These are phyloP conservation scores for Amesomyces nigricolor DNA, from an alignment of 2,329 filamentous ascomycete genomes.

Conservation along the genomic window DNA sequence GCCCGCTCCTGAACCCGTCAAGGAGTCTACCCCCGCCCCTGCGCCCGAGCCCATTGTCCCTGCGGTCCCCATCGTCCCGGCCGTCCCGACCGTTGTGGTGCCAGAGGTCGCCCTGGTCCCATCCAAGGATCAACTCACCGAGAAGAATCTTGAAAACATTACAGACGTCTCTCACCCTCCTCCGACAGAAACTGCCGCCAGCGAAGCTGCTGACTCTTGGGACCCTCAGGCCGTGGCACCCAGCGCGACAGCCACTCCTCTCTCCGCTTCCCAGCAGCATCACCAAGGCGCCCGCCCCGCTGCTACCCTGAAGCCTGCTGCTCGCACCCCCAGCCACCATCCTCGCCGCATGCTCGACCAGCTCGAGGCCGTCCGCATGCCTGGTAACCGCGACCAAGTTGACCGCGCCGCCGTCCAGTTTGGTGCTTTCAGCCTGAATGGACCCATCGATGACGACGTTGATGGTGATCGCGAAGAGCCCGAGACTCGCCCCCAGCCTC, in stretches of 20 bases:
- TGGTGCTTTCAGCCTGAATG: conserved; percentile 87
- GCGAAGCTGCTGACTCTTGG: conserved; percentile 81
- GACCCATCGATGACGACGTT: conserved; percentile 70
- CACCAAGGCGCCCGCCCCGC: conserved; percentile 54
- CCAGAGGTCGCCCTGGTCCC: conserved; percentile 56
- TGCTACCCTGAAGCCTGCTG: conserved; percentile 69
- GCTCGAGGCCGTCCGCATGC: conserved; percentile 97
- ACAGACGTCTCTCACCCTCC: conserved; percentile 73
- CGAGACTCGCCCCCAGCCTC: conserved; percentile 88
- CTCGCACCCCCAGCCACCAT: conserved; percentile 72
- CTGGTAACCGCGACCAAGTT: conserved; percentile 80
- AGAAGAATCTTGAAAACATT: conserved; percentile 87
- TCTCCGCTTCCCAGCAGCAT: conserved; percentile 58
- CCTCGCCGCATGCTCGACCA: conserved; percentile 87
- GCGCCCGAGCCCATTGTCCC: conserved; percentile 13
- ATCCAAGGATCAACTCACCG: conserved; percentile 77
- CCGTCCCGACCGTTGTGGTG: conserved; percentile 36
- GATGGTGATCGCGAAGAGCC: conserved; percentile 93
- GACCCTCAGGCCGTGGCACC: conserved; percentile 59
- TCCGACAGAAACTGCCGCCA: conserved; percentile 76
- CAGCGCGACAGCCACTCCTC: conserved; percentile 60
- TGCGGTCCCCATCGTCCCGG: conserved; percentile 15
- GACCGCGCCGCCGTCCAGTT: conserved; percentile 93
- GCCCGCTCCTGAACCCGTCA: conserved; percentile 32
- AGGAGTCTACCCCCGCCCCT: conserved; percentile 27